Evolutionary conservation across 129 eudicot species (phyloP), one percentile per base, ranked within the genome.

Genomic region (Flaveria bidentis): DNA sequence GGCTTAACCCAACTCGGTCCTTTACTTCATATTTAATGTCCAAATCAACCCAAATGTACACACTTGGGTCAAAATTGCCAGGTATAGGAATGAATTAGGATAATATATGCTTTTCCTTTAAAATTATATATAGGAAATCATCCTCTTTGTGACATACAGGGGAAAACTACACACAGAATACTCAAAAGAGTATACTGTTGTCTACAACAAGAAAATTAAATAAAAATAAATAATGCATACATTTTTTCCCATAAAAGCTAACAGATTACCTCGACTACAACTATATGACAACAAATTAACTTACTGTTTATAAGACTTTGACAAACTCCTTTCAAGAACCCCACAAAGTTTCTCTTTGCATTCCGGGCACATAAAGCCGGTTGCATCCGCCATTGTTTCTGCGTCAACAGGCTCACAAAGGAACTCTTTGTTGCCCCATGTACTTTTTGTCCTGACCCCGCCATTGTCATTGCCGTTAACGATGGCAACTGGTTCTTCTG

Each of bases 341-440:
- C 84, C 80, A 44, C 75, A 80, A 6, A 68, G 46, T 47, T 80
- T 45, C n/a, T 74, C 73, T 74, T 80, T 74, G 76, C 84, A 80
- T 41, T 57, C 57, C 47, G 53, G 80, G 57, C 84, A 74, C 76
- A 80, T 74, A 18, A 74, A 80, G 3, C 75, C 80, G 6, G n/a
- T 36, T 57, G 80, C 84, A 67, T 80, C 84, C 0, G 75, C 80
- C 80, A 74, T 80, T 30, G 75, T 80, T 80, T 74, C 80, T 2
- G 71, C 75, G 36, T 80, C 83, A 72, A 79, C 73, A 2, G 57
- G 45, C 66, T 50, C 72, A 51, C 56, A 71, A 60, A 78, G 44
- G 26, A 78, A 78, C 77, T 72, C 77, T 71, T 71, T 78, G 72
- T 61, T 17, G 66, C 82, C 71, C 82, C 82, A 78, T 61, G 83